phyloP scores from a whole-genome alignment of 2,329 filamentous ascomycete species.

The Atkinsonella texensis region DNA sequence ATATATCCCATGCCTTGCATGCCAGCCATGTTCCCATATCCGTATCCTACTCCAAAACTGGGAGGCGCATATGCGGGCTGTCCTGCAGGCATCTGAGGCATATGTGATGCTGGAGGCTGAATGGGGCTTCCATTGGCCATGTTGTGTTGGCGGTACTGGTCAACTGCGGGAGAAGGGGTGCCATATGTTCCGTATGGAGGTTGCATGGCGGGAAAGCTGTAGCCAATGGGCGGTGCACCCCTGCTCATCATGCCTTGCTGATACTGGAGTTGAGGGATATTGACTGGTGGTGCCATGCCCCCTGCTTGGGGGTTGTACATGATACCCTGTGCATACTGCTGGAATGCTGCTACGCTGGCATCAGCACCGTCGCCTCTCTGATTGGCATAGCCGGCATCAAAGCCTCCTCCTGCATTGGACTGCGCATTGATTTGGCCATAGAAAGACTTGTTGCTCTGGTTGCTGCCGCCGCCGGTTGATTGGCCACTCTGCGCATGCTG shows the following conservation, averaged over 20 bases:
- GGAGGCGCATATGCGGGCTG: slow-evolving; percentile 36
- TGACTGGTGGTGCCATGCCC: slow-evolving; percentile 33
- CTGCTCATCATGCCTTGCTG: slow-evolving; percentile 47
- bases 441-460: slow-evolving; percentile 32
- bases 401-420: slow-evolving; percentile 27
- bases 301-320: slow-evolving; percentile 38
- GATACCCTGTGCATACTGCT: slow-evolving; percentile 36
- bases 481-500: slow-evolving; percentile 28
- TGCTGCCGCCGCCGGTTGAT: slow-evolving; percentile 8
- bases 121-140: slow-evolving; percentile 40
- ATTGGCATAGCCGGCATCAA: slow-evolving; percentile 39
- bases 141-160: slow-evolving; percentile 43
- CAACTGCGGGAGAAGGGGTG: slow-evolving; percentile 34
- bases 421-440: slow-evolving; percentile 37
- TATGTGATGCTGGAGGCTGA: slow-evolving; percentile 29
- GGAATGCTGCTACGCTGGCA: slow-evolving; percentile 35
- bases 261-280: slow-evolving; percentile 45
- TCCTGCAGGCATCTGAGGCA: slow-evolving; percentile 27
- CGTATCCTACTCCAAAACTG: slow-evolving; percentile 36
- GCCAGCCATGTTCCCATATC: slow-evolving; percentile 37
- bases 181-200: slow-evolving; percentile 42
- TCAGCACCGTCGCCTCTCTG: slow-evolving; percentile 43
- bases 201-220: slow-evolving; percentile 45
- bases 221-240: slow-evolving; percentile 40
- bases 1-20: slow-evolving; percentile 35